A percentile compares a stretch with the other conserved stretches of the same genome.
Conservation (phyloP, 805 yeast species). For the Hanseniaspora mollemarum region DNA sequence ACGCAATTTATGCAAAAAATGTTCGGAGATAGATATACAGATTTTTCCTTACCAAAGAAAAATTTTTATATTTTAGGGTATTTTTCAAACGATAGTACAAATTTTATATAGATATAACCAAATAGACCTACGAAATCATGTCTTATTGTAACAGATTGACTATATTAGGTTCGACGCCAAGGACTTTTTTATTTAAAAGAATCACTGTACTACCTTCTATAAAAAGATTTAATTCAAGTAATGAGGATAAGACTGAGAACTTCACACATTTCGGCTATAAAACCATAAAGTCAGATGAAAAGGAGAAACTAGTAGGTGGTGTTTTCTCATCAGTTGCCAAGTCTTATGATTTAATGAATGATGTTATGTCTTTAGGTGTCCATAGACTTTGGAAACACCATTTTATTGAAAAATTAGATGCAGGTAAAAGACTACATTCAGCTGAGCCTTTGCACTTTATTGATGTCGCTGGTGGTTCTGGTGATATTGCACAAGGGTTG, state of each 20-base stretch:
- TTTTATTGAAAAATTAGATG: slow-evolving; percentile 75
- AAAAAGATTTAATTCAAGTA: slow-evolving; percentile 4
- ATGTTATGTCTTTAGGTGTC: slow-evolving; percentile 91
- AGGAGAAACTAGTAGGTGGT: slow-evolving; percentile 70
- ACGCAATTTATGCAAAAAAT: no score
- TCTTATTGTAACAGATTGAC: not conserved
- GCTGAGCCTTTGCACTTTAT: slow-evolving; percentile 71
- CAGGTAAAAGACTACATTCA: slow-evolving; percentile 79
- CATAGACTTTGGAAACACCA: slow-evolving; percentile 93
- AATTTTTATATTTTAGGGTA: no score
- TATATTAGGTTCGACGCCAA: not conserved
- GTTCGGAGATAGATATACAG: no score
- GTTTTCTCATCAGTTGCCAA: slow-evolving; percentile 93
- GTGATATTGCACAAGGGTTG: slow-evolving; percentile 93
- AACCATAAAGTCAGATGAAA: slow-evolving; percentile 66
- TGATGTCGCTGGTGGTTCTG: slow-evolving; percentile 98
- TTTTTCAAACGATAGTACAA: not conserved
- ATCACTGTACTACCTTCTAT: not conserved
- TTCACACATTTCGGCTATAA: slow-evolving; percentile 93
- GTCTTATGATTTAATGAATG: slow-evolving; percentile 92
- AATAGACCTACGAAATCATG: not conserved
- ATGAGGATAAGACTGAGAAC: slow-evolving; percentile 18
- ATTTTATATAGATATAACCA: no score
- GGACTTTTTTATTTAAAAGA: not conserved
- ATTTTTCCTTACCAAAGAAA: no score